Evolutionary conservation across 805 yeast genomes (phyloP).

Genomic region (Teunomyces panamensis): DNA sequence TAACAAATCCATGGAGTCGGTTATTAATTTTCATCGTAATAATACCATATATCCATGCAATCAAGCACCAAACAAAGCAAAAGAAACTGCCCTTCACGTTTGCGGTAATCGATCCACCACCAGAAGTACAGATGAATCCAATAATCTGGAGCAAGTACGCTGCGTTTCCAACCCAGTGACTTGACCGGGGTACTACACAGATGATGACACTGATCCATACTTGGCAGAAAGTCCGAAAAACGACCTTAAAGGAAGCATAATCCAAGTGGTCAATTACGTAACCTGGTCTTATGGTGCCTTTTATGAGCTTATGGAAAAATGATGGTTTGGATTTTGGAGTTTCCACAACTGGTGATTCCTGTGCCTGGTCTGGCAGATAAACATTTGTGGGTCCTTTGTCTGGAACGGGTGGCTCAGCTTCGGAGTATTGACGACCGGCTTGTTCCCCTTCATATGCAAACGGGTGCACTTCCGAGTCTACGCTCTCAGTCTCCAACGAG

Average conservation of each 20-base stretch:
- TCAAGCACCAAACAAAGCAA: conserved; percentile 13
- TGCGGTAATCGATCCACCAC: conserved; percentile 23
- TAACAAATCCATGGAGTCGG: conserved; percentile 23
- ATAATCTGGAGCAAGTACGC: conserved; percentile 26
- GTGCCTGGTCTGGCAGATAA: background rate
- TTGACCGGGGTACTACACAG: conserved; percentile 19
- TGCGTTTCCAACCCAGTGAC: conserved; percentile 29
- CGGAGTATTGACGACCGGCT: background rate
- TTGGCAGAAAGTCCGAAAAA: conserved; percentile 25
- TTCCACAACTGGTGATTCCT: background rate
- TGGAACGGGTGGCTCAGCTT: background rate
- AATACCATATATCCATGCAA: conserved; percentile 23
- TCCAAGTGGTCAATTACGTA: conserved; percentile 26
- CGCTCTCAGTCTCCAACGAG: background rate
- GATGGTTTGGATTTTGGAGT: conserved; percentile 3
- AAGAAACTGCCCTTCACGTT: conserved; percentile 15
- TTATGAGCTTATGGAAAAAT: conserved; percentile 10
- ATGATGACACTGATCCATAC: conserved; percentile 26
- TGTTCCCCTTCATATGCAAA: background rate
- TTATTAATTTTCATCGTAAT: conserved; percentile 24
- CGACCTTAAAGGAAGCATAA: conserved; percentile 22
- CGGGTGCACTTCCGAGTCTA: background rate
- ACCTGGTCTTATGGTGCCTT: conserved; percentile 15
- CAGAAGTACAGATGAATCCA: conserved; percentile 25
- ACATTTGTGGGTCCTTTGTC: background rate